Conservation (phyloP, 345 rosid genomes). For the Salix viminalis region DNA sequence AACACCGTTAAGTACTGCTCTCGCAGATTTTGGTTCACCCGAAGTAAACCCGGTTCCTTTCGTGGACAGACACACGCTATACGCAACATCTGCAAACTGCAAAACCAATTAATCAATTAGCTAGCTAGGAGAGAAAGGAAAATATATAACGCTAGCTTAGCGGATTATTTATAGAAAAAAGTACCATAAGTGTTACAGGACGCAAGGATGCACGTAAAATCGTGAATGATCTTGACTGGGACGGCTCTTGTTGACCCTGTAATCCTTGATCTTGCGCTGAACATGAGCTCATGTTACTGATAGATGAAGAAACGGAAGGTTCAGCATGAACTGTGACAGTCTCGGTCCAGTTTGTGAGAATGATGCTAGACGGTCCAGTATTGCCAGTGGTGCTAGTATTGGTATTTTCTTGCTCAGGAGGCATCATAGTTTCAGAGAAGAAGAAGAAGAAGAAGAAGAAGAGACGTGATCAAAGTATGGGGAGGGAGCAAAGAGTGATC, state of each 20-base stretch:
- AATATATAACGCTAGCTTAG: neutral
- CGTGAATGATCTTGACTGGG: slow-evolving; percentile 34
- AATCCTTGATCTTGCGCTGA: slow-evolving; percentile 18
- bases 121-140: neutral
- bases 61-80: slow-evolving; percentile 38
- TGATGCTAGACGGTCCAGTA: slow-evolving; percentile 7
- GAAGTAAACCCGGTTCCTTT: slow-evolving; percentile 31
- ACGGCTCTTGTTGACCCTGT: slow-evolving; percentile 18
- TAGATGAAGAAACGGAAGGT: slow-evolving; percentile 36
- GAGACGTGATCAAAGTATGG: neutral
- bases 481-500: slow-evolving; percentile 5
- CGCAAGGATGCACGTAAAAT: slow-evolving; percentile 47
- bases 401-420: slow-evolving; percentile 54
- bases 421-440: slow-evolving; percentile 38
- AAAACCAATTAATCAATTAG: neutral
- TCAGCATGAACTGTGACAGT: slow-evolving; percentile 43
- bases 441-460: neutral
- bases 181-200: slow-evolving; percentile 73
- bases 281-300: slow-evolving; percentile 33
- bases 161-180: neutral
- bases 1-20: slow-evolving; percentile 62
- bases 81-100: slow-evolving; percentile 79
- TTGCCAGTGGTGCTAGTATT: slow-evolving; percentile 8
- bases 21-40: slow-evolving; percentile 47
- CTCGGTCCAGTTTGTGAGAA: slow-evolving; percentile 31